phyloP scores from a whole-genome alignment of 2,329 filamentous ascomycete genomes.

The Corynespora cassiicola region DNA sequence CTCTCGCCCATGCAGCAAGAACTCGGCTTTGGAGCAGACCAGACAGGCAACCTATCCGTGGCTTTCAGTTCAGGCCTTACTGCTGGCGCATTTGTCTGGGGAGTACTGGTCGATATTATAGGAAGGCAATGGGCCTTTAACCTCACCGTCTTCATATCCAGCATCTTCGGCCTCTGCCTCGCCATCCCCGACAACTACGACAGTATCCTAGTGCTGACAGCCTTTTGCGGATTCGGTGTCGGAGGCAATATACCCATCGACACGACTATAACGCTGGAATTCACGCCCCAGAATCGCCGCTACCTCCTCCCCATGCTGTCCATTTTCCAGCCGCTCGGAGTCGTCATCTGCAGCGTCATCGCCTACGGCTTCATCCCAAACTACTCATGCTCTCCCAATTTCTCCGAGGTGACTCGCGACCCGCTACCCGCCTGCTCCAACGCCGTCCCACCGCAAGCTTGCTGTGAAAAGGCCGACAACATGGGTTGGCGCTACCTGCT shows the following conservation, averaged over 20 bases:
- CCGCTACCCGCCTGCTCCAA: slow-evolving; percentile 54
- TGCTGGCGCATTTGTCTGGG: slow-evolving; percentile 63
- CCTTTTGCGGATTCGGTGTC: slow-evolving; percentile 61
- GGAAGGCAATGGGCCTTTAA: slow-evolving; percentile 65
- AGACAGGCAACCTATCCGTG: slow-evolving; percentile 60
- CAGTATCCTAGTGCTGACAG: slow-evolving; percentile 60
- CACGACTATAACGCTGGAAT: slow-evolving; percentile 63
- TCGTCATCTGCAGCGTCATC: slow-evolving; percentile 58
- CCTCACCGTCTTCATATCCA: slow-evolving; percentile 62
- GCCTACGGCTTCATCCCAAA: slow-evolving; percentile 62
- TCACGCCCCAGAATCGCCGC: slow-evolving; percentile 59
- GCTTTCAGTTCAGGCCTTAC: slow-evolving; percentile 63
- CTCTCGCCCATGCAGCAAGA: slow-evolving; percentile 63
- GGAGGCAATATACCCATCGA: slow-evolving; percentile 64
- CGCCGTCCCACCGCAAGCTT: slow-evolving; percentile 35
- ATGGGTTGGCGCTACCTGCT: slow-evolving; percentile 56
- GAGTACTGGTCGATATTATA: slow-evolving; percentile 61
- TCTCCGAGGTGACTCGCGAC: slow-evolving; percentile 51
- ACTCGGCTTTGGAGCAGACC: slow-evolving; percentile 55
- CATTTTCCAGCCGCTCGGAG: slow-evolving; percentile 63
- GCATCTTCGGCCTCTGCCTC: slow-evolving; percentile 60
- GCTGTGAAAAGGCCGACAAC: slow-evolving; percentile 47
- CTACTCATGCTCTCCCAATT: slow-evolving; percentile 60
- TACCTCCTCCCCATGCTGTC: slow-evolving; percentile 61
- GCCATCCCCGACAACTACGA: slow-evolving; percentile 58